Evolutionary conservation across 1,139 yeast species (phyloP), one percentile per base, ranked within the genome.

Genomic region (Kodamaea sp.): DNA sequence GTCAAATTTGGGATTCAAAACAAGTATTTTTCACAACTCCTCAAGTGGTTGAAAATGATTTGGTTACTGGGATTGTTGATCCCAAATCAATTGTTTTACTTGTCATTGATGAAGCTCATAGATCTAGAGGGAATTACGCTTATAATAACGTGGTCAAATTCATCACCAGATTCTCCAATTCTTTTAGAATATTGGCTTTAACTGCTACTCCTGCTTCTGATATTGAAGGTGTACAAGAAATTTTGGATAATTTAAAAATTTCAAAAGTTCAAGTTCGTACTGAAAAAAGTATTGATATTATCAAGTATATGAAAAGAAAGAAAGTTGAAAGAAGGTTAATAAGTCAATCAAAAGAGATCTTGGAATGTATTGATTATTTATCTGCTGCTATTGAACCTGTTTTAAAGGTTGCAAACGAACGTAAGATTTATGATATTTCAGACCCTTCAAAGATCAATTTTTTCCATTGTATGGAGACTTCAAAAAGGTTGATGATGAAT

Each of bases 171-270:
- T 81, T 79, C 53, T 84, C 82, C 51, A 63, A 73, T 0, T 79
- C 88, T 1, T 84, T 79, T 50, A 67, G 98, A 34, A 69, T 89
- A 0, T 60, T 92, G 37, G 97, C 96, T 0, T 67, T 94, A 45
- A 89, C 98, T 0, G 99, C 99, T 1, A 94, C 99, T 0, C 99
- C 99, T 0, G 90, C 95, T 0, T 71, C 95, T 0, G 84, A 84
- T 41, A 75, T 88, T 1, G 96, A 86, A 43, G 89, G 94, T 1
- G 95, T 94, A 0, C 97, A 94, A 57, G 84, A 79, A 38, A 82
- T 92, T 27, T 80, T 92, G 2, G 74, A 78, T 40, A 87, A 87
- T 51, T 63, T 94, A 43, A 63, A 64, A 35, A 84, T 94, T 2
- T 82, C 96, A 0, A 75, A 74, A 40, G 81, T 90, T 30, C 97